Conservation (phyloP, 2,329 filamentous ascomycete species). For the Camptophora hylomeconis region DNA sequence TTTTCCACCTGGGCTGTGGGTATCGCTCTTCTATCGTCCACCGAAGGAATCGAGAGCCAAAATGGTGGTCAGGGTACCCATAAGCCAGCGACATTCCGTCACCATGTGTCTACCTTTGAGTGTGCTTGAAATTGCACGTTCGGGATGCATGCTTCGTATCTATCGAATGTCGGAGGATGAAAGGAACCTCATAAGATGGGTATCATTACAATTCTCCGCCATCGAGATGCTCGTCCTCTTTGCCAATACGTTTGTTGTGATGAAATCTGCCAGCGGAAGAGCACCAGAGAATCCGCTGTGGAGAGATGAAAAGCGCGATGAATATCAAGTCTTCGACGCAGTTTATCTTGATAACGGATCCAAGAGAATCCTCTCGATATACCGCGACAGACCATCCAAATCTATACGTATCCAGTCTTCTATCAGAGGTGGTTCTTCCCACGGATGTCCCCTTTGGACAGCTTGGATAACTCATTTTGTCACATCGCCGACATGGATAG, state of each 20-base stretch:
- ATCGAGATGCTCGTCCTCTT: slow-evolving; percentile 35
- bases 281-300: no score
- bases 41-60: no score
- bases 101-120: no score
- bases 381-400: slow-evolving; percentile 36
- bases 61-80: no score
- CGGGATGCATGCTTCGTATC: no score
- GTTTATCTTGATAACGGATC: slow-evolving; percentile 39
- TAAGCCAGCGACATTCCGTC: no score
- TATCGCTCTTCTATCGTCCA: no score
- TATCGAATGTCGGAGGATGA: no score
- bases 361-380: slow-evolving; percentile 42
- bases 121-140: no score
- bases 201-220: slow-evolving; percentile 36
- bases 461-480: slow-evolving; percentile 40
- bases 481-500: slow-evolving; percentile 35
- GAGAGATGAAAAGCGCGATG: slow-evolving; percentile 35
- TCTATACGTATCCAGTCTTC: slow-evolving; percentile 45
- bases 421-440: slow-evolving; percentile 32
- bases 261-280: slow-evolving; percentile 34
- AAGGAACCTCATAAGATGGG: slow-evolving; percentile 2
- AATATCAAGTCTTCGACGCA: slow-evolving; percentile 37
- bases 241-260: slow-evolving; percentile 36
- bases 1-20: no score
- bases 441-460: slow-evolving; percentile 48